These are phyloP conservation scores for Lactifluus subvellereus DNA, from an alignment of 768 basidiomycete species.

Conservation along the genomic window DNA sequence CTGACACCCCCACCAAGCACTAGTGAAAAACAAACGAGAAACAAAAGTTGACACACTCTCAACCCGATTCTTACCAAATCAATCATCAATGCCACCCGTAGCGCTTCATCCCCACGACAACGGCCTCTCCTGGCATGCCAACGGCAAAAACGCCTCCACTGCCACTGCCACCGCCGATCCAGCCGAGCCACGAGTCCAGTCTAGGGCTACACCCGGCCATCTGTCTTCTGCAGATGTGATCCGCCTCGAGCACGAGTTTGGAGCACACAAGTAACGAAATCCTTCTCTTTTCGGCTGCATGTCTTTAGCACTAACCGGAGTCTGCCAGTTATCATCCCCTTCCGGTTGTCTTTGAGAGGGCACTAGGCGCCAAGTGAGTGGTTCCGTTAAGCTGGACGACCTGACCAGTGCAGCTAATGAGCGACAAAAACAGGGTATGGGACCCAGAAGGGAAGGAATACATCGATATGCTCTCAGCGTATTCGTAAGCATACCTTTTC, in stretches of 20 bases:
- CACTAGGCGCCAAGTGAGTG: slow-evolving; percentile 82
- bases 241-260: slow-evolving; percentile 71
- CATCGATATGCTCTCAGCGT: slow-evolving; percentile 97
- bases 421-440: slow-evolving; percentile 55
- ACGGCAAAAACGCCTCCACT: slow-evolving; percentile 20
- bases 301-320: not conserved
- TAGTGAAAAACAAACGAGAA: not conserved
- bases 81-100: slow-evolving; percentile 15
- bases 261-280: slow-evolving; percentile 81
- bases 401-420: slow-evolving; percentile 17
- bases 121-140: slow-evolving; percentile 8
- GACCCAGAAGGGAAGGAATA: slow-evolving; percentile 94
- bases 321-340: slow-evolving; percentile 84
- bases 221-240: slow-evolving; percentile 68
- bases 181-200: slow-evolving; percentile 7
- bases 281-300: not conserved
- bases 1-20: not conserved
- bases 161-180: not conserved
- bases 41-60: not conserved
- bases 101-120: slow-evolving; percentile 12
- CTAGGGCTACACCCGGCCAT: slow-evolving; percentile 21
- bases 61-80: not conserved
- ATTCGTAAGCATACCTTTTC: slow-evolving; percentile 60
- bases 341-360: slow-evolving; percentile 89
- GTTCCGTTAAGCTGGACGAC: slow-evolving; percentile 32